Evolutionary conservation across 306 rosid genomes (phyloP), one percentile per base, ranked within the genome.

Genomic region (Benincasa hispida): DNA sequence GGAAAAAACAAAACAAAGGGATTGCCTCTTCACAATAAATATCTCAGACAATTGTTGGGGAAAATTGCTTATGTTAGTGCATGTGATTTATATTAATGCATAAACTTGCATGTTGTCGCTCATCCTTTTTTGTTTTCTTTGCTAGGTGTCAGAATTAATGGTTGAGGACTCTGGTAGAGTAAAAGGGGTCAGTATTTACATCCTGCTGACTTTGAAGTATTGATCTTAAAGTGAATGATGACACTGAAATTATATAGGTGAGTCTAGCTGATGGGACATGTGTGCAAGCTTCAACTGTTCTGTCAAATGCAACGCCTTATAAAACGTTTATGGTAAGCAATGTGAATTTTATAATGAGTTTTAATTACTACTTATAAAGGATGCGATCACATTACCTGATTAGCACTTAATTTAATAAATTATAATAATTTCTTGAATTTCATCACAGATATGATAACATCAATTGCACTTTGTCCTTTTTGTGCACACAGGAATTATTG

Each of bases 271-370:
- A 90, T 82, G 99, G 99, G 58, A 89, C 93, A 17, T 75, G 45
- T 73, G 91, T 94, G 80, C 88, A 59, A 80, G 85, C 97, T 81
- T 92, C 97, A 74, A 76, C 78, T 78, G 96, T 92, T 81, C 79
- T 94, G 75, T 94, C 99, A 30, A 94, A 92, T 69, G 97, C 99
- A 60, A 94, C 99, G 27, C 99, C 99, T 7, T 88, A 89, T 76
- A 87, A 68, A 83, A 94, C 99, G 53, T 94, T 92, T 80, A 84
- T 85, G 96, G 99, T 94, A 70, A 25, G 15, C 39, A 45, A 6
- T 70, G n/a, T 9, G 74, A 74, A 78, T 72, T 74, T 53, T 82
- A 60, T 63, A 35, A 34, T 19, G 24, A 15, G 19, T 62, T 34
- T 65, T 65, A 65, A 8, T 37, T 37, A 63, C 28, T 63, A 4